Base-by-base conservation (phyloP, 495 filamentous ascomycete species). In the Podospora tetraspora region DNA sequence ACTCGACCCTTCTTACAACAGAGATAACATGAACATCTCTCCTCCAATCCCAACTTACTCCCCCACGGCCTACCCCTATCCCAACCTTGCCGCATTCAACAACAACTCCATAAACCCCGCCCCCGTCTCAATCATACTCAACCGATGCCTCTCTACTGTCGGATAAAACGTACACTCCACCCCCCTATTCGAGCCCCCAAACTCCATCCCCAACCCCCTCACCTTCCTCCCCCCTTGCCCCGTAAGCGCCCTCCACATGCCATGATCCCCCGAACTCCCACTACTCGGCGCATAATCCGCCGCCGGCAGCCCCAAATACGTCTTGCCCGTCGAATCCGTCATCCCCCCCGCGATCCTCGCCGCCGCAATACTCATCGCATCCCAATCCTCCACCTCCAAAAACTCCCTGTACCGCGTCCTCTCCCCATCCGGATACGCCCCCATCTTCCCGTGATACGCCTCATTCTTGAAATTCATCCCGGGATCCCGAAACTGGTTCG, bases 181-280 rank as follows among this genome's bases (percentile, higher is more conserved):
- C 12, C 61, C 25, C n/a, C 21, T 32, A 24, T 66, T 81, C 27
- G 70, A 64, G 57, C 75, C 77, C 0, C 81, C 81, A 74, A 83
- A 83, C 72, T 83, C 79, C 58, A 83, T 69, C 0, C 77, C 80
- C 52, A 75, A 81, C 4, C 75, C 78, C 61, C 78, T 77, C 11
- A 79, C 74, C 70, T 77, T 74, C 58, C 76, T 79, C 61, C 71
- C 73, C 4, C 69, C 70, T 1, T 67, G 27, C 30, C 59, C 57
- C 19, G 13, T 11, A 29, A 66, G 12, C 21, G 57, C 22, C 19
- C 57, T 24, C 23, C 11, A 59, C 57, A 34, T 60, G 2, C 23
- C 57, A 32, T 66, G 57, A 43, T 80, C 70, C 58, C 65, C 68
- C 59, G 70, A 70, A 59, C 69, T 72, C 23, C 78, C 60, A 19